Conservation (phyloP, 2,329 filamentous ascomycete species). For the Aspergillus puulaauensis region DNA sequence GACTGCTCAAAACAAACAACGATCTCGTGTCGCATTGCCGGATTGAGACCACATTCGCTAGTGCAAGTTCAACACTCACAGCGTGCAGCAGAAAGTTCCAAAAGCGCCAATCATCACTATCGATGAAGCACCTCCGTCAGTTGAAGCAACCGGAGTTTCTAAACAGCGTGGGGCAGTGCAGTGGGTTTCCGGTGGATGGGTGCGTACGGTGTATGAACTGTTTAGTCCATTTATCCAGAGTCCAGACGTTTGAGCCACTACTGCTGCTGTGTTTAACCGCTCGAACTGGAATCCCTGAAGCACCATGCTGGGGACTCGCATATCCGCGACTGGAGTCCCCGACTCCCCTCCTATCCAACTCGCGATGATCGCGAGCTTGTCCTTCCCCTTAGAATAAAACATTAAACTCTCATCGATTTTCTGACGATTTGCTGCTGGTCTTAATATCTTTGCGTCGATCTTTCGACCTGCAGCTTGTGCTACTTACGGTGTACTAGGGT, state of each 20-base stretch:
- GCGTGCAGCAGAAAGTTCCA: background rate
- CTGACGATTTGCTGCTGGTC: slow-evolving; percentile 4
- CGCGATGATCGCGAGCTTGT: background rate
- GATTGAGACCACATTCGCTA: background rate
- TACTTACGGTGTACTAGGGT: background rate
- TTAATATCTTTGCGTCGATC: slow-evolving; percentile 6
- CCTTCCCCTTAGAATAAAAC: background rate
- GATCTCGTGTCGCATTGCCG: background rate
- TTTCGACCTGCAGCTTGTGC: background rate
- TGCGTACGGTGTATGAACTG: too few relatives aligned
- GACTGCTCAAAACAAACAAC: background rate
- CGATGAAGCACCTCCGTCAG: background rate
- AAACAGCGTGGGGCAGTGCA: background rate
- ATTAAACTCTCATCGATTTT: background rate
- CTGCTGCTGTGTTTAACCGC: background rate
- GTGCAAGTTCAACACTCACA: background rate
- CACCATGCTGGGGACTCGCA: background rate
- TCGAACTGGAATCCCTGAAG: background rate
- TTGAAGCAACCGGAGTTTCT: slow-evolving; percentile 3
- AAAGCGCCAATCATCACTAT: slow-evolving; percentile 2
- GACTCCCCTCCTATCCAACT: background rate
- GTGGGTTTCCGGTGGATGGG: too few relatives aligned
- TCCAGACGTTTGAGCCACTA: background rate
- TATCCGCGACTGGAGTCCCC: background rate
- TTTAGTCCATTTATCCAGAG: too few relatives aligned